Conservation (phyloP, 2,329 filamentous ascomycete species). For the Cercospora sp. region DNA sequence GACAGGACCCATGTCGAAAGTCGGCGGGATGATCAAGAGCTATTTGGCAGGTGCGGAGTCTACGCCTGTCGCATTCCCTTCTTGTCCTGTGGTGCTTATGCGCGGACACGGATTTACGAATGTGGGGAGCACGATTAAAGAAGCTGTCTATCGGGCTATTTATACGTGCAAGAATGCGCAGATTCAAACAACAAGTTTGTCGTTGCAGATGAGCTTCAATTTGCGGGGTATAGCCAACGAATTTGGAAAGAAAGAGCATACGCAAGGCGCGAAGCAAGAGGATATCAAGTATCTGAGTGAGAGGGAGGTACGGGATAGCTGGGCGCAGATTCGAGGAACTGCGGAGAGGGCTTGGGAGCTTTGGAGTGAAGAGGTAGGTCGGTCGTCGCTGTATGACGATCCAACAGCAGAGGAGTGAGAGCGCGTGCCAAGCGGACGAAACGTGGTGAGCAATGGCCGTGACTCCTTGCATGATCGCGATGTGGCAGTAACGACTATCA, state of each 20-base stretch:
- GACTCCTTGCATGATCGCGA: not conserved
- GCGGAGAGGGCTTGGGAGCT: slow-evolving; percentile 46
- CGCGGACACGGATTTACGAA: slow-evolving; percentile 51
- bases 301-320: slow-evolving; percentile 46
- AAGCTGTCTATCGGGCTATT: slow-evolving; percentile 49
- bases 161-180: slow-evolving; percentile 46
- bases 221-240: slow-evolving; percentile 43
- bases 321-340: slow-evolving; percentile 39
- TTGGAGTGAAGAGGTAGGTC: slow-evolving; percentile 47
- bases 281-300: slow-evolving; percentile 47
- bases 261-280: slow-evolving; percentile 45
- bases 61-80: slow-evolving; percentile 26
- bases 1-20: slow-evolving; percentile 32
- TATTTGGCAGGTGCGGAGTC: slow-evolving; percentile 33
- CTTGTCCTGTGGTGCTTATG: slow-evolving; percentile 39
- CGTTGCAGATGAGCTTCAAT: slow-evolving; percentile 42
- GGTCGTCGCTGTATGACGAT: not conserved
- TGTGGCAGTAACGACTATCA: not conserved
- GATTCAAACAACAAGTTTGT: slow-evolving; percentile 43
- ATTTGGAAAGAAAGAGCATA: slow-evolving; percentile 43
- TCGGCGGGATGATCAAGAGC: slow-evolving; percentile 35
- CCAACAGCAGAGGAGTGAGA: not conserved
- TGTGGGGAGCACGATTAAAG: slow-evolving; percentile 45
- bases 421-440: not conserved
- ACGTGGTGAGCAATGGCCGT: not conserved